phyloP scores from a whole-genome alignment of 1,284 basidiomycete genomes.

The Tilletia setariae region DNA sequence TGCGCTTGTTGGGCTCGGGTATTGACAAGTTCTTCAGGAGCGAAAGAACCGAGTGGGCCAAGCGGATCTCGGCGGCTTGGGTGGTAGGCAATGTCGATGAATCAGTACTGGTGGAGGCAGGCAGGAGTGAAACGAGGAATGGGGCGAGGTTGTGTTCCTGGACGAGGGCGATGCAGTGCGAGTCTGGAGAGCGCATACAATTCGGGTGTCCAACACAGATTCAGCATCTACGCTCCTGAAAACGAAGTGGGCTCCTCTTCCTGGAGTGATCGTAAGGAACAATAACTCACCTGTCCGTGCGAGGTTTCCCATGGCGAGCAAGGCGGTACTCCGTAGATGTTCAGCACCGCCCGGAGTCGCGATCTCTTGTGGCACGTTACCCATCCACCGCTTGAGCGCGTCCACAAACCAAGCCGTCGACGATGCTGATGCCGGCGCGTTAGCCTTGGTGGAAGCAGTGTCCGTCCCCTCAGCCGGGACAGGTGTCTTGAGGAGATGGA shows the following conservation, averaged over 20 bases:
- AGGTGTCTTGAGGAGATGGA: not conserved
- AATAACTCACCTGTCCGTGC: slow-evolving; percentile 58
- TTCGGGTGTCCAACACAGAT: not conserved
- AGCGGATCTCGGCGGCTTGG: not conserved
- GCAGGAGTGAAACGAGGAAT: slow-evolving; percentile 32
- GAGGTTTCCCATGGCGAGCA: slow-evolving; percentile 76
- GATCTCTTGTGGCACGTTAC: not conserved
- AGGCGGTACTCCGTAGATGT: slow-evolving; percentile 76
- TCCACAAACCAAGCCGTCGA: slow-evolving; percentile 66
- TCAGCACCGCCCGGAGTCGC: slow-evolving; percentile 58
- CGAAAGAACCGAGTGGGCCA: slow-evolving; percentile 34
- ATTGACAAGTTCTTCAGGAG: slow-evolving; percentile 47
- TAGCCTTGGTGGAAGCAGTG: not conserved
- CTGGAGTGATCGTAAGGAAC: too few species aligned
- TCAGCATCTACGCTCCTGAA: too few species aligned
- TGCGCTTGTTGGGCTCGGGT: slow-evolving; percentile 36
- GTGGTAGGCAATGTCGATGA: not conserved
- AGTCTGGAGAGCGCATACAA: slow-evolving; percentile 20
- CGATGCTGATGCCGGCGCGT: slow-evolving; percentile 25
- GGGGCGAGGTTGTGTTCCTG: slow-evolving; percentile 34
- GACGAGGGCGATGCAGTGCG: slow-evolving; percentile 39
- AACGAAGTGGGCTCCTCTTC: too few species aligned
- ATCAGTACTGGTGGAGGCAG: slow-evolving; percentile 21
- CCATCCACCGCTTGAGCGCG: slow-evolving; percentile 75
- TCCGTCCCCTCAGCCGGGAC: not conserved